phyloP scores from a whole-genome alignment of 768 basidiomycete species.

The Rossbeevera mucosa region DNA sequence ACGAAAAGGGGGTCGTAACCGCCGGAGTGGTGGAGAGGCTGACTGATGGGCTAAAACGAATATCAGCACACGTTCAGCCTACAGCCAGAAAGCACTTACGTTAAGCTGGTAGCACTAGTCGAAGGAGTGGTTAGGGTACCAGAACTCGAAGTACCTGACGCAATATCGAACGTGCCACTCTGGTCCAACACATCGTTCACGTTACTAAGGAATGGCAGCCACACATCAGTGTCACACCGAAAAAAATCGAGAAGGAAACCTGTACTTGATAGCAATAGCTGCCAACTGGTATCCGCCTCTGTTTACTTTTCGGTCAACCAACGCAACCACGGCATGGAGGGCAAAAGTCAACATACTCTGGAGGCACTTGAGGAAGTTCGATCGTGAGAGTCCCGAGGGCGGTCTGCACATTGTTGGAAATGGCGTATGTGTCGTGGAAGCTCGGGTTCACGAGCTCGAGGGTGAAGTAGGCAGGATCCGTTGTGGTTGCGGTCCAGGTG shows the following conservation, averaged over 20 bases:
- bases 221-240: not conserved
- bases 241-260: not conserved
- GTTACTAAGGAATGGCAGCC: conserved; percentile 28
- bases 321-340: not conserved
- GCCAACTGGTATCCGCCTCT: conserved; percentile 47
- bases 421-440: conserved; percentile 53
- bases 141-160: not conserved
- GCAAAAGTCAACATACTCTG: conserved; percentile 31
- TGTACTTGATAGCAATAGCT: conserved; percentile 43
- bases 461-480: conserved; percentile 42
- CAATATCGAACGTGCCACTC: conserved; percentile 41
- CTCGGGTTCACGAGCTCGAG: conserved; percentile 43
- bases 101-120: conserved; percentile 3
- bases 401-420: conserved; percentile 51
- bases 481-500: conserved; percentile 39
- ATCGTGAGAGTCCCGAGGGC: conserved; percentile 33
- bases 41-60: not conserved
- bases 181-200: conserved; percentile 41
- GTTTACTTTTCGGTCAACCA: not conserved
- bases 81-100: conserved; percentile 4
- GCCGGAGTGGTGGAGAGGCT: conserved; percentile 4
- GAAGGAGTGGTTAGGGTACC: not conserved
- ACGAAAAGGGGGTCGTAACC: conserved; percentile 8
- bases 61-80: not conserved
- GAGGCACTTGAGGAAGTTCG: conserved; percentile 44